Conservation (phyloP, 345 rosid genomes). For the Pelargonium nanum region DNA sequence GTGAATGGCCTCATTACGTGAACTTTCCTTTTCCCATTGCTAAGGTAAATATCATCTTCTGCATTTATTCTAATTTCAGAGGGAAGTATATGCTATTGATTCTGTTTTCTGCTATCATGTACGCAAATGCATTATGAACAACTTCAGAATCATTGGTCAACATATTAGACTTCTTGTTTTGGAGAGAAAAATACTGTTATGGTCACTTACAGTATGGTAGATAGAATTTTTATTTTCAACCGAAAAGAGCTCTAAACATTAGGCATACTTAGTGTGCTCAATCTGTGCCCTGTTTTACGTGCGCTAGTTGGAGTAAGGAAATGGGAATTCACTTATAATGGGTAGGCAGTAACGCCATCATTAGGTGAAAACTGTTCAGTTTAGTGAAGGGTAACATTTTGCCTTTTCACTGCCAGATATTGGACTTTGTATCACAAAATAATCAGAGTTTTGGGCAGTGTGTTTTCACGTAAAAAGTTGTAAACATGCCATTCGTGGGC, state of each 20-base stretch:
- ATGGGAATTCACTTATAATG: background rate
- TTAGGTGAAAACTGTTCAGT: too few relatives aligned
- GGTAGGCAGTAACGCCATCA: too few relatives aligned
- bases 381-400: too few relatives aligned
- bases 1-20: slow-evolving; percentile 91
- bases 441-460: background rate
- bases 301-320: background rate
- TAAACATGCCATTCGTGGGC: too few relatives aligned
- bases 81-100: too few relatives aligned
- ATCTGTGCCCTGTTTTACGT: background rate
- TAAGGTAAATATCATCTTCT: slow-evolving; percentile 42
- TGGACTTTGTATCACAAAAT: too few relatives aligned
- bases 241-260: background rate
- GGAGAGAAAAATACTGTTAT: background rate
- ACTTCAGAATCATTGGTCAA: too few relatives aligned
- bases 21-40: slow-evolving; percentile 83
- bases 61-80: background rate
- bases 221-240: background rate
- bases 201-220: background rate
- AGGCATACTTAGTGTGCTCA: background rate
- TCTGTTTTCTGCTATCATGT: too few relatives aligned
- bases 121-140: too few relatives aligned
- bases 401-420: too few relatives aligned
- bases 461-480: background rate
- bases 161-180: too few relatives aligned